These are phyloP conservation scores for Scenedesmus sp. DNA, from an alignment of 163 green algal species.

Conservation along the genomic window DNA sequence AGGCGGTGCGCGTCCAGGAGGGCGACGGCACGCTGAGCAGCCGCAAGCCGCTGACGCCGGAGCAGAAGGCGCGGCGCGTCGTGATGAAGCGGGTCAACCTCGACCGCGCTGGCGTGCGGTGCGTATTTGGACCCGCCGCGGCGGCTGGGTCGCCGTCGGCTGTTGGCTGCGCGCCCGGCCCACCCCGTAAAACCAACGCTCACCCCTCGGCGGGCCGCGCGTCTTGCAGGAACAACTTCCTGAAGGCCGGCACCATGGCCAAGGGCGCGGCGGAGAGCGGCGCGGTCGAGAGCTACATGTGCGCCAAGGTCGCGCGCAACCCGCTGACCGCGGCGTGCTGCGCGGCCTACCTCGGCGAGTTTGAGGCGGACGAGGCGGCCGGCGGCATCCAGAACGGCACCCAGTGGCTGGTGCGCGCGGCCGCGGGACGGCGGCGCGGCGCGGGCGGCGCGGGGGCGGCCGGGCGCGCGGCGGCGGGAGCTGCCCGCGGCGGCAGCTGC, in stretches of 20 bases:
- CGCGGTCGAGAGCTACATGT: constrained; percentile 90
- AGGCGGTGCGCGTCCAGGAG: constrained; percentile 54
- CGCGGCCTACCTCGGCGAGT: constrained; percentile 77
- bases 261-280: constrained; percentile 87
- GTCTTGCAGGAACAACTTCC: constrained; percentile 67
- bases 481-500: too few relatives aligned
- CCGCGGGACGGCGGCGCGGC: too few relatives aligned
- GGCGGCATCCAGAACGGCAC: constrained; percentile 74
- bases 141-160: too few relatives aligned
- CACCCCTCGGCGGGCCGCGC: not conserved
- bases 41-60: constrained; percentile 62
- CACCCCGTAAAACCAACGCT: too few relatives aligned
- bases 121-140: not conserved
- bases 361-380: constrained; percentile 54
- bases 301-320: constrained; percentile 69
- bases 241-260: constrained; percentile 88
- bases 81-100: constrained; percentile 91
- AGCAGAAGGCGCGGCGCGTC: constrained; percentile 88
- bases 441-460: too few relatives aligned
- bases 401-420: constrained; percentile 80
- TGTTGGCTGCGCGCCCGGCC: too few relatives aligned
- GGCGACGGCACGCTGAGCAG: constrained; percentile 12
- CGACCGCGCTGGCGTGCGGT: constrained; percentile 69
- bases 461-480: too few relatives aligned
- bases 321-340: constrained; percentile 53